phyloP scores from a whole-genome alignment of 306 rosid genomes.

The Gleditsia sinensis region DNA sequence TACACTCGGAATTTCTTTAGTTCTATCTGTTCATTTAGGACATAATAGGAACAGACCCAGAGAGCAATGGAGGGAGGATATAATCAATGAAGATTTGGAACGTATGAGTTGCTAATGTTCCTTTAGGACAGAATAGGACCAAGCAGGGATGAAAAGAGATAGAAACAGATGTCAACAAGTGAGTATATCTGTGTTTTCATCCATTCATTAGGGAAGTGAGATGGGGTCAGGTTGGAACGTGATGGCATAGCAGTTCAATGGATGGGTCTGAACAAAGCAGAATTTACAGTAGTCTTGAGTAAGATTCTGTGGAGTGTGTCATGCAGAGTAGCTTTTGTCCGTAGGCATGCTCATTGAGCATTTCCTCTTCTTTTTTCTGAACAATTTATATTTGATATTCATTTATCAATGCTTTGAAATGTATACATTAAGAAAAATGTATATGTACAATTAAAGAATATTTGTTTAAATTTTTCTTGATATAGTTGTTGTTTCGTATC shows the following conservation, averaged over 20 bases:
- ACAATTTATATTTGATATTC: background rate
- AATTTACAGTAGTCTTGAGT: background rate
- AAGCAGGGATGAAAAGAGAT: background rate
- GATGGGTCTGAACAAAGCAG: constrained; percentile 3
- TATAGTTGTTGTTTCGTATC: background rate
- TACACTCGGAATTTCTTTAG: background rate
- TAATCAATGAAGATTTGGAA: background rate
- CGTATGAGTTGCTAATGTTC: background rate
- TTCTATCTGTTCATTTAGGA: background rate
- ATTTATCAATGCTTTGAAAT: background rate
- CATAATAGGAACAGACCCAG: background rate
- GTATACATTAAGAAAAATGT: background rate
- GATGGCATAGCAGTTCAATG: background rate
- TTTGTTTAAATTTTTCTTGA: background rate
- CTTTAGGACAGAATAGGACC: background rate
- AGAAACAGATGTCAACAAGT: background rate
- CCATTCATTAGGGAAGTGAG: background rate
- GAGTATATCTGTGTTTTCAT: background rate
- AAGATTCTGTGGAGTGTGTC: background rate
- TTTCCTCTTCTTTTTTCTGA: background rate
- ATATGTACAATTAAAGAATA: background rate
- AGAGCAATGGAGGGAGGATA: background rate
- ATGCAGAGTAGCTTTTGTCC: background rate
- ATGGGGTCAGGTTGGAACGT: background rate
- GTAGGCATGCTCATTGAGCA: constrained; percentile 2